Percentiles rank a stretch among this genome's conserved stretches.
These are phyloP conservation scores for Cyclospora cayetanensis DNA, from an alignment of 169 alveolate species.

Conservation along the genomic window DNA sequence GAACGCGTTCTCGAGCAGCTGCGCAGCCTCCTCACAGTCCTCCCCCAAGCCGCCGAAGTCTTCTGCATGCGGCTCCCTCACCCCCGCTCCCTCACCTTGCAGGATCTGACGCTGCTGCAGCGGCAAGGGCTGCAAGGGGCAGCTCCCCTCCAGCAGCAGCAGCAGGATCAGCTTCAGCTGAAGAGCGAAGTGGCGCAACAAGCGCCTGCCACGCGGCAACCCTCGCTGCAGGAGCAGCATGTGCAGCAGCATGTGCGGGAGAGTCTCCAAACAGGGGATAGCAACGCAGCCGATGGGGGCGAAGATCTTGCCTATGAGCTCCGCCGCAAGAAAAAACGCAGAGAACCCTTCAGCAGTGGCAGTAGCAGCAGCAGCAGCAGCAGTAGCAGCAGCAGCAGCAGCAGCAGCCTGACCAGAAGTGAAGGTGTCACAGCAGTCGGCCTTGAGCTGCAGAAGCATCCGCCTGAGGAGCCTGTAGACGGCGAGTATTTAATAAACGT, in stretches of 20 bases:
- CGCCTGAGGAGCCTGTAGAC: neutral
- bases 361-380: conserved; percentile 44
- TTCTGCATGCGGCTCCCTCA: conserved; percentile 55
- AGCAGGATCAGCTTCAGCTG: conserved; percentile 28
- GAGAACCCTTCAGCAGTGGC: conserved; percentile 26
- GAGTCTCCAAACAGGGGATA: neutral
- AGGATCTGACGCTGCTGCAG: conserved; percentile 30
- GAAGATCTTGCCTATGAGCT: conserved; percentile 56
- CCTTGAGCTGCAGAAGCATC: neutral
- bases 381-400: neutral
- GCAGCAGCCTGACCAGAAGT: neutral
- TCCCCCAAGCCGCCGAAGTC: conserved; percentile 54
- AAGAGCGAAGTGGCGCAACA: neutral
- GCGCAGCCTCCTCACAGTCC: conserved; percentile 60
- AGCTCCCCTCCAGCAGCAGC: conserved; percentile 17
- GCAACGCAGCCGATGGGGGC: neutral
- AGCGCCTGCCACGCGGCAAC: neutral
- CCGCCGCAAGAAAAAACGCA: conserved; percentile 48
- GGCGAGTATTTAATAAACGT: conserved; percentile 64
- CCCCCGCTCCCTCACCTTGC: conserved; percentile 52
- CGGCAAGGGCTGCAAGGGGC: neutral
- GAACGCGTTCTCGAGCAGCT: conserved; percentile 72
- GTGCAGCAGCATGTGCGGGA: neutral
- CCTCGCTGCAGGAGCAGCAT: conserved; percentile 1
- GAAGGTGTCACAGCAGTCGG: neutral